Evolutionary conservation across 179 eudicot species (phyloP).

Genomic region (Actinidia chinensis): DNA sequence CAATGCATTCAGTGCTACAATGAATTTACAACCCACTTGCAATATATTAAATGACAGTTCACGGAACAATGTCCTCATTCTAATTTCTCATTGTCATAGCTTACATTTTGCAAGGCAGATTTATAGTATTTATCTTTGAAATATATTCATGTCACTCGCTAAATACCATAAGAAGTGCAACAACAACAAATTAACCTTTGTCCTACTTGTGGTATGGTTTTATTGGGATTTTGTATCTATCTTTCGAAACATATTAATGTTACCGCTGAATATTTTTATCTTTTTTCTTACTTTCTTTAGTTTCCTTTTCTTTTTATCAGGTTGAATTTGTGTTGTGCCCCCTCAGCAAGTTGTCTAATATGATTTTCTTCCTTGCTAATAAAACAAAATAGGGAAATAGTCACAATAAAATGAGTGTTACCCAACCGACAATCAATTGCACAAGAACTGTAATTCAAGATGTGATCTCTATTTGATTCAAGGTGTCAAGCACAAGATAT

Average conservation of each 20-base stretch:
- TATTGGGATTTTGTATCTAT: too few species aligned
- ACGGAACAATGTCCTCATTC: background rate
- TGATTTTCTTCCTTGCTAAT: too few species aligned
- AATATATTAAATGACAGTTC: too few species aligned
- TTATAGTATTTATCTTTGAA: background rate
- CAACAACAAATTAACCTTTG: background rate
- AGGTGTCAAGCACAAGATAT: background rate
- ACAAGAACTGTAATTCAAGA: background rate
- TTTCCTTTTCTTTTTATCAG: too few species aligned
- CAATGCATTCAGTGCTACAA: background rate
- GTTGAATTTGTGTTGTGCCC: too few species aligned
- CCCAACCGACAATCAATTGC: background rate
- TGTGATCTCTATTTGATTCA: background rate
- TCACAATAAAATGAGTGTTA: too few species aligned
- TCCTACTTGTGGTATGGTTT: background rate
- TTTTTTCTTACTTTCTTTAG: too few species aligned
- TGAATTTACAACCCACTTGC: background rate
- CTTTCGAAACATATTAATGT: too few species aligned
- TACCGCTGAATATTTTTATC: too few species aligned
- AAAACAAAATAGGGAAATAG: too few species aligned
- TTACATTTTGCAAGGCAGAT: background rate
- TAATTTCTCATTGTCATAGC: background rate
- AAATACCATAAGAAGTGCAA: background rate
- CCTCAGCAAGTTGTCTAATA: too few species aligned
- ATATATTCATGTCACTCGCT: slow-evolving; percentile 8